These are phyloP conservation scores for Aspergillus ellipticus DNA, from an alignment of 495 filamentous ascomycete genomes.

Conservation along the genomic window DNA sequence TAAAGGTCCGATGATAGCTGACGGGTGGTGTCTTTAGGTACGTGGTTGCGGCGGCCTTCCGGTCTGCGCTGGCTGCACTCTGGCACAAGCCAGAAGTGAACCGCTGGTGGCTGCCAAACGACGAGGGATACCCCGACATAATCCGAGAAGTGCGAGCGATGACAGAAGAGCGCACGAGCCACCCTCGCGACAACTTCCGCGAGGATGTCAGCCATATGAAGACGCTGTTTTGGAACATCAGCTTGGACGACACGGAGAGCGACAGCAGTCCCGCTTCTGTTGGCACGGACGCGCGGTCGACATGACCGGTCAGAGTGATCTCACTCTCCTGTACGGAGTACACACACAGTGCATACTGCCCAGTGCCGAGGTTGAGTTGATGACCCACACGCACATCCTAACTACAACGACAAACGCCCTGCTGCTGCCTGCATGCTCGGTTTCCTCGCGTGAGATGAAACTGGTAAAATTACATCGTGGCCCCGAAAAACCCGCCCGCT, in stretches of 20 bases:
- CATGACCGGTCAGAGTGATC: background rate
- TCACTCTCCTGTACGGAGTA: too few species aligned
- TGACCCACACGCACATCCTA: too few species aligned
- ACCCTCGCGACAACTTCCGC: constrained; percentile 57
- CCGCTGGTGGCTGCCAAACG: constrained; percentile 84
- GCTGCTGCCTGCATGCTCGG: too few species aligned
- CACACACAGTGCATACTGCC: too few species aligned
- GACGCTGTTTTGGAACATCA: constrained; percentile 59
- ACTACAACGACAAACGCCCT: too few species aligned
- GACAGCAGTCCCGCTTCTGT: constrained; percentile 26
- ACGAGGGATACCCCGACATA: constrained; percentile 67
- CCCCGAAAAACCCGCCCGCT: too few species aligned
- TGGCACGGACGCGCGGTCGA: constrained; percentile 9
- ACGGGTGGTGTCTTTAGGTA: constrained; percentile 53
- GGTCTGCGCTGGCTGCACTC: constrained; percentile 64
- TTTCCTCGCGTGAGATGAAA: too few species aligned
- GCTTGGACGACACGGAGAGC: constrained; percentile 35
- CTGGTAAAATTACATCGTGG: too few species aligned
- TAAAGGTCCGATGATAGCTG: background rate
- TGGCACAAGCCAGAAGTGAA: constrained; percentile 66
- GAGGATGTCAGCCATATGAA: constrained; percentile 74
- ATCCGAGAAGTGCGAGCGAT: constrained; percentile 73
- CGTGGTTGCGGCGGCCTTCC: constrained; percentile 71
- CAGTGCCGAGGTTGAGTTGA: too few species aligned
- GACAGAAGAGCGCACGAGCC: constrained; percentile 64